These are phyloP conservation scores for Sclerotiophoma versabilis DNA, from an alignment of 2,329 filamentous ascomycete genomes.

Conservation along the genomic window DNA sequence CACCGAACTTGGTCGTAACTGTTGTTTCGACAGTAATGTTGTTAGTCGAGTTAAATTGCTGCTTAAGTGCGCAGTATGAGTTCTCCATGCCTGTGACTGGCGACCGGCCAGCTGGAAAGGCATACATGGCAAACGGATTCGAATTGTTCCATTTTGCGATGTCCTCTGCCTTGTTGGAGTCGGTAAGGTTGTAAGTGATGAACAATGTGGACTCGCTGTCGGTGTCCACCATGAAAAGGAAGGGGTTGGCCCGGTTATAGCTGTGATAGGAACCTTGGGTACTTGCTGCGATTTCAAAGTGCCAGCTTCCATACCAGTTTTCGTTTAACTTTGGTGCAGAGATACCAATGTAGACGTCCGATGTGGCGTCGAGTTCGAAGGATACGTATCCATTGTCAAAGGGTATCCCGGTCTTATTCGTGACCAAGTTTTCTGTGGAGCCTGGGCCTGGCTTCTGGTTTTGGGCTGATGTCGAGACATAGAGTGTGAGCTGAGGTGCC, in stretches of 20 bases:
- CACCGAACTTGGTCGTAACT: conserved; percentile 68
- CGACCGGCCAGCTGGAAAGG: conserved; percentile 65
- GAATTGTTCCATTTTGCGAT: conserved; percentile 63
- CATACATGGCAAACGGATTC: conserved; percentile 76
- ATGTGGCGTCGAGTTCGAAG: conserved; percentile 66
- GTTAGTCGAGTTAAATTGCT: conserved; percentile 69
- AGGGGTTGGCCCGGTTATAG: conserved; percentile 63
- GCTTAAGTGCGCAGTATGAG: conserved; percentile 82
- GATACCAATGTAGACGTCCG: conserved; percentile 78
- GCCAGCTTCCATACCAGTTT: conserved; percentile 71
- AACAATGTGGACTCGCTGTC: conserved; percentile 81
- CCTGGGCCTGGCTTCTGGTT: conserved; percentile 73
- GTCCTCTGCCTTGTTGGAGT: conserved; percentile 55
- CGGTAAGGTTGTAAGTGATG: conserved; percentile 76
- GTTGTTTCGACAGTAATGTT: conserved; percentile 69
- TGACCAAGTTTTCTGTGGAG: conserved; percentile 53
- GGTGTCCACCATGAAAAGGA: conserved; percentile 82
- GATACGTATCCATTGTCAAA: conserved; percentile 76
- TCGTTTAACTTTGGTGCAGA: conserved; percentile 70
- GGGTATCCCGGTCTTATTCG: conserved; percentile 49
- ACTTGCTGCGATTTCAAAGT: conserved; percentile 82
- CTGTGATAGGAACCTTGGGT: conserved; percentile 79
- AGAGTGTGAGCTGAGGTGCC: conserved; percentile 76
- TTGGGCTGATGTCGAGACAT: conserved; percentile 70
- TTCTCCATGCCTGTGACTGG: conserved; percentile 72